phyloP scores from a whole-genome alignment of 352 stramenopile genomes.

The Bremia lactucae region DNA sequence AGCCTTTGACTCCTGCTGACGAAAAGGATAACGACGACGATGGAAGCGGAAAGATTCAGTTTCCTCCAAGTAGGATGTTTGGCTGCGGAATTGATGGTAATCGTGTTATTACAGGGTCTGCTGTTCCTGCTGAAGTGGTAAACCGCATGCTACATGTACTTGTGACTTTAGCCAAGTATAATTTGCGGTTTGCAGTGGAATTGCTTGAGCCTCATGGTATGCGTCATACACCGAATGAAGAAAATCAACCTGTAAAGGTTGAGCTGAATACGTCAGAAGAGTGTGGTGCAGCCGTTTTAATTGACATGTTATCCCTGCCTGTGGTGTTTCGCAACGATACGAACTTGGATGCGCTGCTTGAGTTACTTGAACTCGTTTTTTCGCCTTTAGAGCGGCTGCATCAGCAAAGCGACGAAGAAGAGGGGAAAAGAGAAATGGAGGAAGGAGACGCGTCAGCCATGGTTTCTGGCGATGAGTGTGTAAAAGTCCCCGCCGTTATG shows the following conservation, averaged over 20 bases:
- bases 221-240: slow-evolving; percentile 16
- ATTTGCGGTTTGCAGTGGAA: slow-evolving; percentile 83
- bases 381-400: slow-evolving; percentile 76
- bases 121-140: slow-evolving; percentile 79
- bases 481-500: slow-evolving; percentile 49
- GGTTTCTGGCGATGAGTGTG: slow-evolving; percentile 42
- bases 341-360: slow-evolving; percentile 89
- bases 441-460: slow-evolving; percentile 5
- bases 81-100: slow-evolving; percentile 34
- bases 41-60: slow-evolving; percentile 27
- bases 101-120: slow-evolving; percentile 10
- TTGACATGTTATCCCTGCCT: slow-evolving; percentile 84
- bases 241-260: slow-evolving; percentile 9
- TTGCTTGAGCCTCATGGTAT: slow-evolving; percentile 68
- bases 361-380: slow-evolving; percentile 86
- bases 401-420: slow-evolving; percentile 31
- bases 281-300: slow-evolving; percentile 50
- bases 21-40: slow-evolving; percentile 30
- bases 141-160: slow-evolving; percentile 84
- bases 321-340: slow-evolving; percentile 82
- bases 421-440: slow-evolving; percentile 37
- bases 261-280: slow-evolving; percentile 10
- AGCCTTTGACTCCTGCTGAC: slow-evolving; percentile 25
- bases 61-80: slow-evolving; percentile 47
- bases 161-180: slow-evolving; percentile 85